phyloP scores from a whole-genome alignment of 257 asterid genomes.

The Solanum pinnatisectum region DNA sequence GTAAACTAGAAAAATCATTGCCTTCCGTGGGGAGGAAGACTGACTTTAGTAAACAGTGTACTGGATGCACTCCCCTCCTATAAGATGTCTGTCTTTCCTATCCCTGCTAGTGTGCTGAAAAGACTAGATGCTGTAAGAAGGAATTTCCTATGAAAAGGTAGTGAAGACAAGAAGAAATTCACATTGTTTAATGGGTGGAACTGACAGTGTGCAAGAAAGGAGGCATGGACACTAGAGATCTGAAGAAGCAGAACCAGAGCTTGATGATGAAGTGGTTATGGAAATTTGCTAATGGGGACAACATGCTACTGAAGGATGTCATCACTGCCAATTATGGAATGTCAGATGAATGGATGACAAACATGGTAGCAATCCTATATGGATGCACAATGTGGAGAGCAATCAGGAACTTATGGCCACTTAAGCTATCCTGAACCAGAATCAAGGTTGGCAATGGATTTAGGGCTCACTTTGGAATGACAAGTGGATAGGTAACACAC shows the following conservation, averaged over 20 bases:
- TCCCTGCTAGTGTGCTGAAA: neutral
- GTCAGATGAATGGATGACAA: neutral
- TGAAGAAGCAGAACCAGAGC: neutral
- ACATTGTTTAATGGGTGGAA: neutral
- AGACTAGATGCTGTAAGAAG: neutral
- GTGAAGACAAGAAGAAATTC: neutral
- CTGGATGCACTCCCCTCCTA: neutral
- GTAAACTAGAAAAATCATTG: neutral
- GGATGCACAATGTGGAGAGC: neutral
- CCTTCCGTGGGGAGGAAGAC: neutral
- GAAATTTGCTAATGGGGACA: neutral
- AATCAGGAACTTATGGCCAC: neutral
- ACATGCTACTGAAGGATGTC: neutral
- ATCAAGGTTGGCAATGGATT: neutral
- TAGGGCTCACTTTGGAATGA: neutral
- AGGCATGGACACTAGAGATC: neutral
- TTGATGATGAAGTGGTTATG: neutral
- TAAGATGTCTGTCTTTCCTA: neutral
- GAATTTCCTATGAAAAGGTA: neutral
- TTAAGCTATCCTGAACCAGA: neutral
- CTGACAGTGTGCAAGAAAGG: neutral
- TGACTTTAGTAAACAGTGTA: neutral
- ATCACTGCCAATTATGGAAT: neutral
- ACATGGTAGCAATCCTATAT: neutral
- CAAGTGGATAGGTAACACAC: neutral